A percentile compares a stretch with the other conserved stretches of the same genome.
These are phyloP conservation scores for Osmanthus fragrans DNA, from an alignment of 257 asterid genomes.

Conservation along the genomic window DNA sequence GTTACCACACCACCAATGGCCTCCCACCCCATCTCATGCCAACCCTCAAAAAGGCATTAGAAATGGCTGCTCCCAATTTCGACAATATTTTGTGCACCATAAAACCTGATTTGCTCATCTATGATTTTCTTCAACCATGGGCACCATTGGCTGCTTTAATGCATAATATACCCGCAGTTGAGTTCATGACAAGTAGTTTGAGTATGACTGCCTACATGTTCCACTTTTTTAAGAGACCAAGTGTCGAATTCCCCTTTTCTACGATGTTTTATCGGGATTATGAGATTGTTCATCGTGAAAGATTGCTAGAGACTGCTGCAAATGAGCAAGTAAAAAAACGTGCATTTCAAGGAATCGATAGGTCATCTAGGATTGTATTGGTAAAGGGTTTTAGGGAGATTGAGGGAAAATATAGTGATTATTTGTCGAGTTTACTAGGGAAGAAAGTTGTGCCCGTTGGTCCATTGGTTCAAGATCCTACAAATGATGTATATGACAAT, in stretches of 20 bases:
- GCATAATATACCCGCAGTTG: conserved; percentile 35
- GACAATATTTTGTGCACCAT: neutral
- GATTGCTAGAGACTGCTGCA: neutral
- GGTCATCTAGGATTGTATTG: conserved; percentile 31
- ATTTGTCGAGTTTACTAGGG: conserved; percentile 8
- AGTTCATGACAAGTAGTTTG: conserved; percentile 40
- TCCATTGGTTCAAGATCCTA: conserved; percentile 38
- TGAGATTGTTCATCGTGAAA: conserved; percentile 18
- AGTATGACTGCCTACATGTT: conserved; percentile 32
- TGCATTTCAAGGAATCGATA: conserved; percentile 12
- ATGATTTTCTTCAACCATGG: neutral
- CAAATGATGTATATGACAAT: conserved; percentile 12
- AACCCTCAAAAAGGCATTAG: neutral
- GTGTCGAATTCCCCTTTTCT: conserved; percentile 17
- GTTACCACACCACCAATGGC: neutral
- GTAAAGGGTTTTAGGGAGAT: conserved; percentile 41
- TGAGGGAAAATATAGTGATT: conserved; percentile 36
- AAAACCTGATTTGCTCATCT: neutral
- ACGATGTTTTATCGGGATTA: conserved; percentile 24
- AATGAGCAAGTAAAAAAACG: conserved; percentile 1
- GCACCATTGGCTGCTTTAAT: conserved; percentile 22
- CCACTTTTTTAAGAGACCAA: conserved; percentile 20
- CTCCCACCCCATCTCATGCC: neutral
- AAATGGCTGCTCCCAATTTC: neutral
- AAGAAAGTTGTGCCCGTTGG: conserved; percentile 46